phyloP scores from a whole-genome alignment of 2,329 filamentous ascomycete genomes.

The Ophiostoma australiae region DNA sequence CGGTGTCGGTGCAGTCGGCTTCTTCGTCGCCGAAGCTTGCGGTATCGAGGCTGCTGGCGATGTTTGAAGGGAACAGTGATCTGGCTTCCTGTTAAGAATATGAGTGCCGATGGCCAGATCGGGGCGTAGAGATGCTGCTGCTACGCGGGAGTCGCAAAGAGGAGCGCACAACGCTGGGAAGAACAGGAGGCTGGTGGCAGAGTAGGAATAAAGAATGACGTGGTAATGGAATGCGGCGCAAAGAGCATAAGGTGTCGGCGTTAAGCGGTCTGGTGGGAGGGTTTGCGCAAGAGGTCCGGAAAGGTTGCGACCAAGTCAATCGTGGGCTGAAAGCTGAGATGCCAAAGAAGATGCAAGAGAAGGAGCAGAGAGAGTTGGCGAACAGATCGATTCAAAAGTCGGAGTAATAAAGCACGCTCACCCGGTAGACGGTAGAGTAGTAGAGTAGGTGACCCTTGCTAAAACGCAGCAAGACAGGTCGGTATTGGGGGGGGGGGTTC shows the following conservation, averaged over 20 bases:
- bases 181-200: background rate
- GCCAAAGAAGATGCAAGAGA: background rate
- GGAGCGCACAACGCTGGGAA: background rate
- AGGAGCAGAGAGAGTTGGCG: background rate
- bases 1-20: background rate
- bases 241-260: background rate
- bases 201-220: background rate
- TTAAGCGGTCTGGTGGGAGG: background rate
- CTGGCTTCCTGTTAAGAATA: background rate
- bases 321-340: background rate
- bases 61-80: background rate
- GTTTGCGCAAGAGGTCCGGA: background rate
- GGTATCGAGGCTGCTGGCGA: background rate
- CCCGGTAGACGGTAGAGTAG: too few species aligned
- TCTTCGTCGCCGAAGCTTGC: background rate
- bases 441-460: background rate
- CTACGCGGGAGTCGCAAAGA: background rate
- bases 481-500: background rate
- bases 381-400: background rate
- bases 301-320: background rate
- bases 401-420: background rate
- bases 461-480: background rate
- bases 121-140: background rate
- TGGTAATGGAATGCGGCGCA: background rate
- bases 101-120: background rate